Conservation (phyloP, 2,329 filamentous ascomycete species). For the Cladosporium sp. region DNA sequence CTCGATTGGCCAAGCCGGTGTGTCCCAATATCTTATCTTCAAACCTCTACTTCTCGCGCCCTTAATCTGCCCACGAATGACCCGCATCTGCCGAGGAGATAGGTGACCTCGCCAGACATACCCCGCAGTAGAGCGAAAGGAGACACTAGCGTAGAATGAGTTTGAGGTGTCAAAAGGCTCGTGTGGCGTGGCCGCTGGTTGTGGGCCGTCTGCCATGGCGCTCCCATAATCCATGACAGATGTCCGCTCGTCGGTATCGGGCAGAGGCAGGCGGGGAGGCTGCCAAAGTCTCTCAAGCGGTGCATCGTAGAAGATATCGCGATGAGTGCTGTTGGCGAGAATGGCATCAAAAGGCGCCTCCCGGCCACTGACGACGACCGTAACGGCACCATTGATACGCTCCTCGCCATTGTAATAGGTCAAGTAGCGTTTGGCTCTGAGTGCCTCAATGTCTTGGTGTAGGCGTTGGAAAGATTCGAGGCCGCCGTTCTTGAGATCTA, state of each 20-base stretch:
- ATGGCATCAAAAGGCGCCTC: slow-evolving; percentile 54
- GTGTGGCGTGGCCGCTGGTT: slow-evolving; percentile 31
- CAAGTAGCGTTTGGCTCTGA: slow-evolving; percentile 53
- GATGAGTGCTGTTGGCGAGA: slow-evolving; percentile 47
- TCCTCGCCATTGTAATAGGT: slow-evolving; percentile 47
- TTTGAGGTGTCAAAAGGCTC: slow-evolving; percentile 51
- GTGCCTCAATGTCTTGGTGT: slow-evolving; percentile 53
- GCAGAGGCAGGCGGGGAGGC: slow-evolving; percentile 16
- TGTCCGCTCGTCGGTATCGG: slow-evolving; percentile 1
- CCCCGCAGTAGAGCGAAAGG: slow-evolving; percentile 53
- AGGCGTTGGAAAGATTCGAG: slow-evolving; percentile 51
- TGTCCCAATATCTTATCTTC: slow-evolving; percentile 54
- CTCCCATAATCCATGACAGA: slow-evolving; percentile 17
- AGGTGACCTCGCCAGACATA: slow-evolving; percentile 44
- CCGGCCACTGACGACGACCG: slow-evolving; percentile 65
- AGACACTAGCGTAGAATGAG: slow-evolving; percentile 63
- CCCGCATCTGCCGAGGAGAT: slow-evolving; percentile 40
- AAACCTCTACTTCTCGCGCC: slow-evolving; percentile 50
- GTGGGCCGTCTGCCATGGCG: slow-evolving; percentile 23
- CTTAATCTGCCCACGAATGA: slow-evolving; percentile 49
- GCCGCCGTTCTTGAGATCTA: slow-evolving; percentile 64
- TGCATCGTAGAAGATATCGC: slow-evolving; percentile 61
- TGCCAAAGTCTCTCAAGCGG: slow-evolving; percentile 49
- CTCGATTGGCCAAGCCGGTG: slow-evolving; percentile 52
- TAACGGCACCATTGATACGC: slow-evolving; percentile 55